A percentile compares a stretch with the other conserved stretches of the same genome.
These are phyloP conservation scores for Boletellus sp. DNA, from an alignment of 768 basidiomycete species.

Conservation along the genomic window DNA sequence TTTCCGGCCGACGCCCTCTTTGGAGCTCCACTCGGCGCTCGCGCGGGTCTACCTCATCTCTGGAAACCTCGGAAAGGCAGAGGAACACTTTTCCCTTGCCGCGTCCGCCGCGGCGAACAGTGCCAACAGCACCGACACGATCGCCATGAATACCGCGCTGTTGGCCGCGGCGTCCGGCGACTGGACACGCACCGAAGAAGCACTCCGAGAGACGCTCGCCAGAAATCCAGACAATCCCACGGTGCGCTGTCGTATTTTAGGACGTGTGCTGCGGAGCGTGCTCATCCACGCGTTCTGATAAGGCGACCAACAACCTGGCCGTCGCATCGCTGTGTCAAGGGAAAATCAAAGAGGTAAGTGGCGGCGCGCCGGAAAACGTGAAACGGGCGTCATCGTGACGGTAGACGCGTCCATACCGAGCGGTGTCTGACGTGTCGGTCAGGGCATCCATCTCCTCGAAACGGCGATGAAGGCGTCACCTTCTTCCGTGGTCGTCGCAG, in stretches of 20 bases:
- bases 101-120: constrained; percentile 44
- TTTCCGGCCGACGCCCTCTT: constrained; percentile 33
- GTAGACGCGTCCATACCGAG: not conserved
- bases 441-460: constrained; percentile 75
- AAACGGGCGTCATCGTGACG: not conserved
- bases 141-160: constrained; percentile 64
- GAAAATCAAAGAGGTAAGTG: constrained; percentile 59
- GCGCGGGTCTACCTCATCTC: constrained; percentile 73
- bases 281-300: not conserved
- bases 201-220: constrained; percentile 43
- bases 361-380: not conserved
- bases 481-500: constrained; percentile 66
- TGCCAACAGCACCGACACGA: constrained; percentile 39
- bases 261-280: not conserved
- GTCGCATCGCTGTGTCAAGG: constrained; percentile 72
- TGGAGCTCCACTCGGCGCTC: constrained; percentile 63
- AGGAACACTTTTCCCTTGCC: constrained; percentile 46
- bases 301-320: constrained; percentile 74
- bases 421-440: not conserved
- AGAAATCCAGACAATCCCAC: constrained; percentile 59
- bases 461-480: constrained; percentile 59
- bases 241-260: constrained; percentile 34
- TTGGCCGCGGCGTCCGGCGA: constrained; percentile 67
- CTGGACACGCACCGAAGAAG: constrained; percentile 51
- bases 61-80: constrained; percentile 60